Conservation (phyloP, 2,329 filamentous ascomycete genomes). For the Arachnopeziza araneosa region DNA sequence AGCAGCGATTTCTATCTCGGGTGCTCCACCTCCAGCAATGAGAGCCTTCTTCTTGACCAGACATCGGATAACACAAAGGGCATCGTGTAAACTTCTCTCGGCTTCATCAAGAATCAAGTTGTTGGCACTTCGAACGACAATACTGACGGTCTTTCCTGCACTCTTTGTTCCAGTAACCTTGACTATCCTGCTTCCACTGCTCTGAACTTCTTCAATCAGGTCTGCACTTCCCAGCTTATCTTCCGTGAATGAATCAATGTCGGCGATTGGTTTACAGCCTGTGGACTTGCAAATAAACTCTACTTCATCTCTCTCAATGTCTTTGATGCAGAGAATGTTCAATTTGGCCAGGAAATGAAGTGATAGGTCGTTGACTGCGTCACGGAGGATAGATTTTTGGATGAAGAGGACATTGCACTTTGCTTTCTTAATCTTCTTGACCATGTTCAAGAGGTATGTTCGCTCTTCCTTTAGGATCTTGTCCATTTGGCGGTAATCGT, state of each 20-base stretch:
- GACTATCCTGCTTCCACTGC: conserved; percentile 83
- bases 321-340: conserved; percentile 92
- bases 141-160: conserved; percentile 82
- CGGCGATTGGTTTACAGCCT: conserved; percentile 97
- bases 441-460: conserved; percentile 95
- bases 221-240: conserved; percentile 95
- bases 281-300: conserved; percentile 99
- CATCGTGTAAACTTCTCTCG: conserved; percentile 93
- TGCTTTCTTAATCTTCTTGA: conserved; percentile 99
- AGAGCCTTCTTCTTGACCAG: conserved; percentile 99
- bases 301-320: conserved; percentile 97
- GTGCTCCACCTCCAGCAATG: conserved; percentile 91
- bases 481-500: conserved; percentile 99
- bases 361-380: conserved; percentile 95
- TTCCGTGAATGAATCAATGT: conserved; percentile 97
- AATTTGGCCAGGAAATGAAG: conserved; percentile 97
- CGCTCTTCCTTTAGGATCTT: conserved; percentile 99
- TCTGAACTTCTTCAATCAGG: conserved; percentile 85
- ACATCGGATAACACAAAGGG: conserved; percentile 94
- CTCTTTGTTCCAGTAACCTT: conserved; percentile 90
- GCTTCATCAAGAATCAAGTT: conserved; percentile 92
- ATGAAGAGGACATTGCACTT: conserved; percentile 99
- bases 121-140: conserved; percentile 93
- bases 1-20: conserved; percentile 93
- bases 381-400: conserved; percentile 95